phyloP scores from a whole-genome alignment of 2,329 filamentous ascomycete genomes.

The Nemania bipapillata region DNA sequence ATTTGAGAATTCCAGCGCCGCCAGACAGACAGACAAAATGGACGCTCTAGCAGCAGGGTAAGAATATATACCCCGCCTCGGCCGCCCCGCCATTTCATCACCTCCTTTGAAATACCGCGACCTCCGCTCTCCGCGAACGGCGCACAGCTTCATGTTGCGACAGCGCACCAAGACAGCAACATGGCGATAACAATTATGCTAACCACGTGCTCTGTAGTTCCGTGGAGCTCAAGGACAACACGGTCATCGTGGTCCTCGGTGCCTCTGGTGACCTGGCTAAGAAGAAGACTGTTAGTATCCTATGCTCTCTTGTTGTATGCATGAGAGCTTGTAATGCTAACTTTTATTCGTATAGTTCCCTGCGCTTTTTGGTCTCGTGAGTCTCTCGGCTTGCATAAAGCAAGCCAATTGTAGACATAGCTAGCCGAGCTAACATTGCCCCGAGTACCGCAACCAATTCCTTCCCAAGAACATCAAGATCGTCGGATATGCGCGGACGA shows the following conservation, averaged over 20 bases:
- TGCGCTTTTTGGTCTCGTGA: constrained; percentile 94
- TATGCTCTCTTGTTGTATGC: not conserved
- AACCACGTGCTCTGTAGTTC: constrained; percentile 65
- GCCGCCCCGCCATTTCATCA: constrained; percentile 51
- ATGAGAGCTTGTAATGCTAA: constrained; percentile 35
- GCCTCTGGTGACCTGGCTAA: constrained; percentile 98
- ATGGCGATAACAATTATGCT: constrained; percentile 46
- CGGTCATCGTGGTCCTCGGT: constrained; percentile 93
- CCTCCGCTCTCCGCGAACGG: constrained; percentile 31
- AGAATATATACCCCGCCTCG: constrained; percentile 49
- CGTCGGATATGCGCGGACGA: constrained; percentile 97
- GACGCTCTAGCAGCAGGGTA: constrained; percentile 50
- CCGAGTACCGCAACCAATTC: constrained; percentile 98
- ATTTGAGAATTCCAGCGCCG: constrained; percentile 20
- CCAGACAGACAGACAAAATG: constrained; percentile 45
- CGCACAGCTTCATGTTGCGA: constrained; percentile 23
- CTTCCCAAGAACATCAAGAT: constrained; percentile 96
- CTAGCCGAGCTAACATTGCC: constrained; percentile 40
- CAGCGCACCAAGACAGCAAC: not conserved
- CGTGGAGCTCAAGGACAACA: constrained; percentile 98
- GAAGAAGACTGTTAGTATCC: constrained; percentile 89
- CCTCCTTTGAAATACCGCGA: constrained; percentile 36
- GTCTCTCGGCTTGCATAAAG: constrained; percentile 54
- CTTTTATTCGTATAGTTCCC: constrained; percentile 73
- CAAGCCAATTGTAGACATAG: not conserved